Conservation (phyloP, 2,329 filamentous ascomycete species). For the Lachnellula occidentalis region DNA sequence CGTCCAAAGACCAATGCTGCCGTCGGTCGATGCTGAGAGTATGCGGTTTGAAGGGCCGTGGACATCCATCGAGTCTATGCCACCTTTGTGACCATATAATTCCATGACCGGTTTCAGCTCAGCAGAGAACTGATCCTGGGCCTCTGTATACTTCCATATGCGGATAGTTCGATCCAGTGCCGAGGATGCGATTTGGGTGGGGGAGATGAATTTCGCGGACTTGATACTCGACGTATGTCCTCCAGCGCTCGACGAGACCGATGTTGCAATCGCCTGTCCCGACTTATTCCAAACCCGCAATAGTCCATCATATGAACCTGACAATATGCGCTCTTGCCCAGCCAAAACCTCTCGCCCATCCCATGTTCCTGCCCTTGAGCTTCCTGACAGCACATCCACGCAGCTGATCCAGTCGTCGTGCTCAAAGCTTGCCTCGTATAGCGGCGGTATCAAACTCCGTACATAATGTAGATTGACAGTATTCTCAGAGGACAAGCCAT, state of each 20-base stretch:
- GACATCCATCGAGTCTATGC: slow-evolving; percentile 69
- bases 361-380: slow-evolving; percentile 56
- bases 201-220: slow-evolving; percentile 75
- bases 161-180: slow-evolving; percentile 81
- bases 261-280: slow-evolving; percentile 77
- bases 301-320: slow-evolving; percentile 87
- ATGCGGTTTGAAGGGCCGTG: slow-evolving; percentile 70
- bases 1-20: slow-evolving; percentile 83
- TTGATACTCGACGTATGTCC: slow-evolving; percentile 76
- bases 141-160: slow-evolving; percentile 81
- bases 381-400: slow-evolving; percentile 72
- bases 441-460: slow-evolving; percentile 80
- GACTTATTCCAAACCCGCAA: slow-evolving; percentile 86
- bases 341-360: slow-evolving; percentile 42
- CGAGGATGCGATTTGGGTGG: slow-evolving; percentile 73
- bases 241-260: slow-evolving; percentile 57
- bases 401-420: slow-evolving; percentile 96
- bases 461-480: slow-evolving; percentile 90
- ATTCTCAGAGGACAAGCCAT: slow-evolving; percentile 84
- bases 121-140: slow-evolving; percentile 49
- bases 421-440: slow-evolving; percentile 86
- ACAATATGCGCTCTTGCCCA: slow-evolving; percentile 71
- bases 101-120: slow-evolving; percentile 68
- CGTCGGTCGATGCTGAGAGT: slow-evolving; percentile 79
- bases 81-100: slow-evolving; percentile 74